These are phyloP conservation scores for Pythium grandisporangium DNA, from an alignment of 352 stramenopile genomes.

Conservation along the genomic window DNA sequence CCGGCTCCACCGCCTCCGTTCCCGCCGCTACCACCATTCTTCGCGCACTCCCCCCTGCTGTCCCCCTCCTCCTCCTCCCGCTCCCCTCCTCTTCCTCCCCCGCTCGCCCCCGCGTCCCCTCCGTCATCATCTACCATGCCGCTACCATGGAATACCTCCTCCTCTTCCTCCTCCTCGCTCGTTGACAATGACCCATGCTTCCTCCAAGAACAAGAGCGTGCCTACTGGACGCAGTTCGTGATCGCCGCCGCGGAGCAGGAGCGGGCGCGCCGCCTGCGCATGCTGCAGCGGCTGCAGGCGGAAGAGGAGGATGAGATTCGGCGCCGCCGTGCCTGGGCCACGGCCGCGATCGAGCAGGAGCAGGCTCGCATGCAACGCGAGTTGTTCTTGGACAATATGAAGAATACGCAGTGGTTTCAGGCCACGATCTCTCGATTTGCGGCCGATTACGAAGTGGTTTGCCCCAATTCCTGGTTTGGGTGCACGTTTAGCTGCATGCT, in stretches of 20 bases:
- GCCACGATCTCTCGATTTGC: slow-evolving; percentile 71
- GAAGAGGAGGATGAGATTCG: slow-evolving; percentile 70
- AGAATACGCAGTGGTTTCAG: slow-evolving; percentile 87
- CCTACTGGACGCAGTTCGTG: slow-evolving; percentile 76
- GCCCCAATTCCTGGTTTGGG: slow-evolving; percentile 81
- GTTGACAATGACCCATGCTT: slow-evolving; percentile 1
- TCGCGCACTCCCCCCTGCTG: not conserved
- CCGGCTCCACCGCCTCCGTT: not conserved
- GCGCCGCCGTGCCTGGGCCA: slow-evolving; percentile 58
- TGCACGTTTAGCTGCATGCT: slow-evolving; percentile 82
- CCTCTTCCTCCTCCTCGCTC: not conserved
- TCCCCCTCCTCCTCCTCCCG: too few relatives aligned
- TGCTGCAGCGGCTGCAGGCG: slow-evolving; percentile 57
- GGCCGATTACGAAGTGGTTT: slow-evolving; percentile 80
- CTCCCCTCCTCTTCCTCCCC: too few relatives aligned
- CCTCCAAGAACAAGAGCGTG: slow-evolving; percentile 41
- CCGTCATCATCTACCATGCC: too few relatives aligned
- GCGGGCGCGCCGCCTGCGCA: slow-evolving; percentile 44
- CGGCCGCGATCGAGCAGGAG: slow-evolving; percentile 73
- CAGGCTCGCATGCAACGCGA: slow-evolving; percentile 72
- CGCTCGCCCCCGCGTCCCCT: too few relatives aligned
- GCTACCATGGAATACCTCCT: not conserved
- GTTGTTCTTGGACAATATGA: slow-evolving; percentile 85
- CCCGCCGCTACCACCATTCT: not conserved
- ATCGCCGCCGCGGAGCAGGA: slow-evolving; percentile 79